phyloP scores from a whole-genome alignment of 164 flowering plant genomes.

The Cinnamomum chago region DNA sequence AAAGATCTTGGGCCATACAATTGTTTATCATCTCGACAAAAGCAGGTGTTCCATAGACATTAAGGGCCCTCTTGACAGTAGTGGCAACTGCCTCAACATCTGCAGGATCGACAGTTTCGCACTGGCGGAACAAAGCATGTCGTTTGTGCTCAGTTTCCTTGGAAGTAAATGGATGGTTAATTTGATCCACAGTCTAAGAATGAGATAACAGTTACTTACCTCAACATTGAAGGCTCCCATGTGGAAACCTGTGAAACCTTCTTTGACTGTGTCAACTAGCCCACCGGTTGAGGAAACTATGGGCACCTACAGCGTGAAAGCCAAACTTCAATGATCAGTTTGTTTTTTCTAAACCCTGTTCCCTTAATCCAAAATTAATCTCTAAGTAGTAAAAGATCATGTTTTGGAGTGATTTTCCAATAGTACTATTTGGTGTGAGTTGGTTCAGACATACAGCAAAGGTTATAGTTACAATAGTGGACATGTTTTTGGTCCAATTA shows the following conservation, averaged over 20 bases:
- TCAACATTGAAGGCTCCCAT: conserved; percentile 85
- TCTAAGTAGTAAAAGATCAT: too few relatives aligned
- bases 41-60: conserved; percentile 57
- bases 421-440: too few relatives aligned
- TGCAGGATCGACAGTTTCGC: conserved; percentile 64
- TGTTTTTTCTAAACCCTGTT: too few relatives aligned
- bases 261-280: conserved; percentile 88
- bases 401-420: too few relatives aligned
- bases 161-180: not conserved
- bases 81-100: conserved; percentile 59
- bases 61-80: conserved; percentile 54
- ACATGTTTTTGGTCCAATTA: too few relatives aligned
- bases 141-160: not conserved
- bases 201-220: conserved; percentile 31
- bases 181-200: not conserved
- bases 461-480: too few relatives aligned
- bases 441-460: too few relatives aligned
- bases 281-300: conserved; percentile 92
- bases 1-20: conserved; percentile 91
- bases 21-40: conserved; percentile 64
- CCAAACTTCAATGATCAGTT: not conserved
- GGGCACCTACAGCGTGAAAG: conserved; percentile 21
- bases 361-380: too few relatives aligned
- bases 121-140: conserved; percentile 32
- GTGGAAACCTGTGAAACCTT: conserved; percentile 92